Evolutionary conservation across 1,284 basidiomycete genomes (phyloP), one percentile per base, ranked within the genome.

Genomic region (Trametes pubescens): DNA sequence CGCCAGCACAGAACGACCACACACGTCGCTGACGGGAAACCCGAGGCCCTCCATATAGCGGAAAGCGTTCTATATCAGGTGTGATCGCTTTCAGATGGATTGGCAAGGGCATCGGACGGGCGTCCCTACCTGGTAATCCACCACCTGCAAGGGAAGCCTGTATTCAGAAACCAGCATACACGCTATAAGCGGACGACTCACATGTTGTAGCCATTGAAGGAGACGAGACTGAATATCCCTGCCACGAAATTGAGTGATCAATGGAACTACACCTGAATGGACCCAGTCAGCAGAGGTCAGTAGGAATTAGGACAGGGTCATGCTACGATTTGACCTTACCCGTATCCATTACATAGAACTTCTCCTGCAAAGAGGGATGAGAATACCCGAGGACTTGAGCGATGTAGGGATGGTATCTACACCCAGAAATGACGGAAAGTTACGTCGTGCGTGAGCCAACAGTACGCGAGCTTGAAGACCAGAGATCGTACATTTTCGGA

Each of bases 361-460:
- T 52, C 16, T 65, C 57, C 4, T 40, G 3, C 1, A 65, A 43
- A 10, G 51, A 46, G 5, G 61, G 58, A 32, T 65, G 65, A 0
- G 65, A 65, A 11, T 60, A 60, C 0, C 65, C 65, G 32, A 65
- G 34, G 5, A 65, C 58, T 37, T 62, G 65, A n/a, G 65, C 57
- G 35, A 65, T n/a, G 35, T 59, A 60, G 6, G 65, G 65, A 53
- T 65, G 65, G 26, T 62, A 54, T 35, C 65, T 65, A 18, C 9
- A 37, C 40, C 2, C 21, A 16, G 13, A 18, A 26, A n/a, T 13
- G 11, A 43, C 4, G 4, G 14, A 16, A n/a, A 2, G 14, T 18
- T 43, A 16, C 9, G 52, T 3, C 29, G 29, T 4, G 29, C 3
- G 29, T 32, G 29, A 32, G 29, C 29, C 29, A 4, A 16, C 4